A percentile compares a stretch with the other conserved stretches of the same genome.
These are phyloP conservation scores for Melanogaster broomeanus DNA, from an alignment of 768 basidiomycete genomes.

Conservation along the genomic window DNA sequence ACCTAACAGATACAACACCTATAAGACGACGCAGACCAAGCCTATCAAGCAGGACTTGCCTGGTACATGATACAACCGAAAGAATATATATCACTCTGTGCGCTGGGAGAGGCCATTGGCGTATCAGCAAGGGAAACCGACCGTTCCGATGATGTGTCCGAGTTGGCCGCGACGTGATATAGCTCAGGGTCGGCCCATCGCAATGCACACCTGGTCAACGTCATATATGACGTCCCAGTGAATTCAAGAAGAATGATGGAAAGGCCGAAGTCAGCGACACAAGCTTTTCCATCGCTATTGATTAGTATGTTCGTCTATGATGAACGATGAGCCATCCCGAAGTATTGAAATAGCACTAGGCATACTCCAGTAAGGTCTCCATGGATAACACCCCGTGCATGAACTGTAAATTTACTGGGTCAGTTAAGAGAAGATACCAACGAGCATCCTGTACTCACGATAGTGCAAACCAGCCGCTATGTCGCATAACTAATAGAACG, in stretches of 20 bases:
- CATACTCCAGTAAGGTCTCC: slow-evolving; percentile 9
- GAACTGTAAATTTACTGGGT: neutral
- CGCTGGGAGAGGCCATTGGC: slow-evolving; percentile 9
- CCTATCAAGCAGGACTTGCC: slow-evolving; percentile 29
- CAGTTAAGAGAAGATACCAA: too few relatives aligned
- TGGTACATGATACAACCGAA: slow-evolving; percentile 38
- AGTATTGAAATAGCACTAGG: neutral
- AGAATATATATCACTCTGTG: slow-evolving; percentile 44
- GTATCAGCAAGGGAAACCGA: neutral
- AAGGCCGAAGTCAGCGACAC: slow-evolving; percentile 45
- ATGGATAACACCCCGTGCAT: neutral
- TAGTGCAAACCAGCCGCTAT: neutral
- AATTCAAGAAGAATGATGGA: slow-evolving; percentile 40
- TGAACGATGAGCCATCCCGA: neutral
- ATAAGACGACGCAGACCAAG: neutral
- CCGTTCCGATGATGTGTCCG: neutral
- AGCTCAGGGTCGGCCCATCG: slow-evolving; percentile 46
- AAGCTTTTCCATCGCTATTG: slow-evolving; percentile 37
- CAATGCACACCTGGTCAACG: slow-evolving; percentile 32
- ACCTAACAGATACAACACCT: slow-evolving; percentile 10
- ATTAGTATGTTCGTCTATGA: slow-evolving; percentile 30
- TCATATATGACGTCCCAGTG: slow-evolving; percentile 17
- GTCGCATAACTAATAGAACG: neutral
- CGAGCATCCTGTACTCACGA: neutral
- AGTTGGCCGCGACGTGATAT: slow-evolving; percentile 14